Evolutionary conservation across 257 asterid genomes (phyloP).

Genomic region (Primulina tabacum): DNA sequence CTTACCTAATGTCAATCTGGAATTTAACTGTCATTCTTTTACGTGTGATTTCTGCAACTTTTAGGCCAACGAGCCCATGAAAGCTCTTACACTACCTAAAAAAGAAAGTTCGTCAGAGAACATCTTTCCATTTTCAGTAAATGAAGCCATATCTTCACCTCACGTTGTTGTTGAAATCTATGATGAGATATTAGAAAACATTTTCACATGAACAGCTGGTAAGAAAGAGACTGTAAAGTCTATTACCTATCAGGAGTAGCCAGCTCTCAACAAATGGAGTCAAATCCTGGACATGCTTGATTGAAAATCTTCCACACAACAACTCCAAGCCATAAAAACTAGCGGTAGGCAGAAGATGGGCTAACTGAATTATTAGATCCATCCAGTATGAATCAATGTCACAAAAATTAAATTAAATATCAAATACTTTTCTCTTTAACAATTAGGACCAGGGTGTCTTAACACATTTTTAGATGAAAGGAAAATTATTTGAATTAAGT

Average conservation of each 20-base stretch:
- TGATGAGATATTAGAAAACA: slow-evolving; percentile 14
- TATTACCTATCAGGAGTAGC: slow-evolving; percentile 20
- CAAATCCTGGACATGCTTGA: slow-evolving; percentile 23
- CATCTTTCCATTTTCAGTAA: background rate
- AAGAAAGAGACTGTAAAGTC: slow-evolving; percentile 18
- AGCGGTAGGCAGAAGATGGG: background rate
- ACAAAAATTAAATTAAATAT: background rate
- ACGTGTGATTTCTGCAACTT: background rate
- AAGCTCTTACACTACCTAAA: slow-evolving; percentile 1
- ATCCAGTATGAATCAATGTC: background rate
- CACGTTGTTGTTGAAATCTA: slow-evolving; percentile 1
- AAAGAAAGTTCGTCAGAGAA: background rate
- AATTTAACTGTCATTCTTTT: slow-evolving; percentile 2
- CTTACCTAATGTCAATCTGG: background rate
- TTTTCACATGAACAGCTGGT: slow-evolving; percentile 6
- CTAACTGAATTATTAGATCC: background rate
- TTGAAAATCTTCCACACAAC: background rate
- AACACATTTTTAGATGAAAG: slow-evolving; percentile 17
- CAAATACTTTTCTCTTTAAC: background rate
- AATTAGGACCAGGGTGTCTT: slow-evolving; percentile 11
- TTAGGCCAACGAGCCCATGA: background rate
- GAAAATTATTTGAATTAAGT: slow-evolving; percentile 10
- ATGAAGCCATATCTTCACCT: slow-evolving; percentile 1
- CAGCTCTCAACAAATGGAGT: slow-evolving; percentile 23
- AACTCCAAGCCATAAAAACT: background rate